A percentile compares a stretch with the other conserved stretches of the same genome.
phyloP scores from a whole-genome alignment of 2,329 filamentous ascomycete species.

The Verruconis gallopava region DNA sequence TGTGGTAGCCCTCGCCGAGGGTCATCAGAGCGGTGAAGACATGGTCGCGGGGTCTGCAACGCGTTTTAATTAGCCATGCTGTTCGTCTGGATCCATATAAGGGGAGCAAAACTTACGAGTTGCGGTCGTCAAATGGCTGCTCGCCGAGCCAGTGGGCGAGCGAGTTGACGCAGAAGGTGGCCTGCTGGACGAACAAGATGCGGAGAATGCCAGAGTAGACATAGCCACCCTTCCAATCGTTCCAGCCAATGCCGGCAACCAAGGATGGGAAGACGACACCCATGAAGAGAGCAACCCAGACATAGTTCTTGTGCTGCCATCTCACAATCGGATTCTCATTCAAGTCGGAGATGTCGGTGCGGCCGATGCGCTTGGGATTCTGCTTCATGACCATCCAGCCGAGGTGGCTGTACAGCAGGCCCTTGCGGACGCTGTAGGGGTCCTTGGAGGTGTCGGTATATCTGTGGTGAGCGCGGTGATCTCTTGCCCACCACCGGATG shows the following conservation, averaged over 20 bases:
- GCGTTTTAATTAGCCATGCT: no score
- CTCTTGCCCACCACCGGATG: conserved; percentile 37
- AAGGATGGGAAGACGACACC: conserved; percentile 35
- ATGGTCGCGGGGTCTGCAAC: conserved; percentile 26
- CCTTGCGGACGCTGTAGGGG: conserved; percentile 40
- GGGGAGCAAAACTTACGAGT: conserved; percentile 19
- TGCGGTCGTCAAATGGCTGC: conserved; percentile 32
- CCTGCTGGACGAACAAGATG: conserved; percentile 41
- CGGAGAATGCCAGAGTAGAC: conserved; percentile 40
- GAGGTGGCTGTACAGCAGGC: conserved; percentile 37
- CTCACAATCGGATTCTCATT: conserved; percentile 39
- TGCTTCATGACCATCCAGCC: conserved; percentile 43
- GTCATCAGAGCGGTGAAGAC: conserved; percentile 30
- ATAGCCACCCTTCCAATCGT: conserved; percentile 36
- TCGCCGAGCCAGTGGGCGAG: conserved; percentile 40
- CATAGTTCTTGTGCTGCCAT: conserved; percentile 37
- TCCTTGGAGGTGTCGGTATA: conserved; percentile 42
- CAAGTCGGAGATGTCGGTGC: conserved; percentile 38
- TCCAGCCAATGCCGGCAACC: conserved; percentile 35
- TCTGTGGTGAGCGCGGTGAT: conserved; percentile 39
- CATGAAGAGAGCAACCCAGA: conserved; percentile 36
- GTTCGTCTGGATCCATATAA: no score
- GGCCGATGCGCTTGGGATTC: conserved; percentile 39
- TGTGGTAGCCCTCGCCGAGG: conserved; percentile 33
- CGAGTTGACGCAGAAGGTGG: conserved; percentile 42